A percentile compares a stretch with the other conserved stretches of the same genome.
These are phyloP conservation scores for Nymphaea thermarum DNA, from an alignment of 164 flowering plant genomes.

Conservation along the genomic window DNA sequence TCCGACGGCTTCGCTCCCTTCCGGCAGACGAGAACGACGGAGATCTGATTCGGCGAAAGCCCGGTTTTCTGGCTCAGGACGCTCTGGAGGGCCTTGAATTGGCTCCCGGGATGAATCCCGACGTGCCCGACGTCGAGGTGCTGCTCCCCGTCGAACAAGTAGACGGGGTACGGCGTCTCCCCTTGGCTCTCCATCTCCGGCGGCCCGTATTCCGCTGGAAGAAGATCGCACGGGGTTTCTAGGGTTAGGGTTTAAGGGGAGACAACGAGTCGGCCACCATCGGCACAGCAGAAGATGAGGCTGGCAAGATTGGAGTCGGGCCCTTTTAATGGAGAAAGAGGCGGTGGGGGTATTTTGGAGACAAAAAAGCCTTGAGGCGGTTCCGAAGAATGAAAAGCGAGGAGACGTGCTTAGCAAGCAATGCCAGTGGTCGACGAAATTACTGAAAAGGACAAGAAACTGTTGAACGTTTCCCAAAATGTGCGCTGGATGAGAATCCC, in stretches of 20 bases:
- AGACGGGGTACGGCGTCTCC: slow-evolving; percentile 23
- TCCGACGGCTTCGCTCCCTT: slow-evolving; percentile 6
- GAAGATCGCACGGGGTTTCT: neutral
- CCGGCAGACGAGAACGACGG: slow-evolving; percentile 25
- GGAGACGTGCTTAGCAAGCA: neutral
- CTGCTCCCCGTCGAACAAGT: slow-evolving; percentile 49
- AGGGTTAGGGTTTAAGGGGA: neutral
- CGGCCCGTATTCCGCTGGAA: neutral
- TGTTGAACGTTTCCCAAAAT: neutral
- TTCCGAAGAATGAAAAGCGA: neutral
- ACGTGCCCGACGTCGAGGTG: slow-evolving; percentile 39
- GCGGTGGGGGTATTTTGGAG: slow-evolving; percentile 26
- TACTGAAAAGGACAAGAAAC: neutral
- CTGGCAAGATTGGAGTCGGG: neutral
- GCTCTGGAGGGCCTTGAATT: slow-evolving; percentile 32
- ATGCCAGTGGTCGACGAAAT: neutral
- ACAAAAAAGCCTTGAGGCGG: neutral
- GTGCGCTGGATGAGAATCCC: no score
- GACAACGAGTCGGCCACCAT: neutral
- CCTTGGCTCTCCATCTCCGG: neutral
- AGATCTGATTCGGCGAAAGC: slow-evolving; percentile 42
- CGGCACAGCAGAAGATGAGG: neutral
- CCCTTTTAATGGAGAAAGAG: neutral
- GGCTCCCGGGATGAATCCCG: slow-evolving; percentile 9
- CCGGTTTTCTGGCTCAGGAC: slow-evolving; percentile 36